Base-by-base conservation (phyloP, 805 yeast genomes). In the Barnettozyma pratensis region DNA sequence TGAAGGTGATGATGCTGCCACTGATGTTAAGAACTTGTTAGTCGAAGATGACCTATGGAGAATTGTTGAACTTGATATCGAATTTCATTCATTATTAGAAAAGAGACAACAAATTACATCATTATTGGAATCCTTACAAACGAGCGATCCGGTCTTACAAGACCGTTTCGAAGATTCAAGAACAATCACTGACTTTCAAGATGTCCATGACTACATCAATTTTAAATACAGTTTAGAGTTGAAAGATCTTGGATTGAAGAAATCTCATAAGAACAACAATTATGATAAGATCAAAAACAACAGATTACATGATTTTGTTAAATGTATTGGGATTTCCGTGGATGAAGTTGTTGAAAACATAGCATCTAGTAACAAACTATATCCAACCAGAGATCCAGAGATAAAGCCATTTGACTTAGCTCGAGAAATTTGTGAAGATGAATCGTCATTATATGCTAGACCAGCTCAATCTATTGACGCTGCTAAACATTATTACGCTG, bases 1-100 rank as follows among this genome's bases (percentile, higher is more conserved):
- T 9, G 72, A 70, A 50, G 70, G 70, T 44, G 72, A 66, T 26
- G 70, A 72, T 31, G 77, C 72, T 10, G 65, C 68, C 30, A 70
- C 72, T 1, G 52, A 53, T 7, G 63, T 59, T 27, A 51, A 72
- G 54, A 78, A 76, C 53, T 65, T 83, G 42, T 69, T 87, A 48
- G 77, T 73, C 47, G 95, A 86, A 67, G 91, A 88, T 67, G 97
- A 91, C 63, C 71, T 94, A 52, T 94, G 99, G 99, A 79, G 91
- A 61, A 84, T 92, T 54, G 83, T 89, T 11, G 86, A 81, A 54
- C 74, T 90, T 46, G 98, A 92, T 65, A 75, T 90, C 54, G 97
- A 89, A 56, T 94, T 81, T 65, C 97, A 90, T 64, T 83, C 96
- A 14, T 69, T 92, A 31, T 72, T 85, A 49, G 88, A 85, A 53